Evolutionary conservation across 768 basidiomycete genomes (phyloP).

Genomic region (Naganishia vaughanmartiniae): DNA sequence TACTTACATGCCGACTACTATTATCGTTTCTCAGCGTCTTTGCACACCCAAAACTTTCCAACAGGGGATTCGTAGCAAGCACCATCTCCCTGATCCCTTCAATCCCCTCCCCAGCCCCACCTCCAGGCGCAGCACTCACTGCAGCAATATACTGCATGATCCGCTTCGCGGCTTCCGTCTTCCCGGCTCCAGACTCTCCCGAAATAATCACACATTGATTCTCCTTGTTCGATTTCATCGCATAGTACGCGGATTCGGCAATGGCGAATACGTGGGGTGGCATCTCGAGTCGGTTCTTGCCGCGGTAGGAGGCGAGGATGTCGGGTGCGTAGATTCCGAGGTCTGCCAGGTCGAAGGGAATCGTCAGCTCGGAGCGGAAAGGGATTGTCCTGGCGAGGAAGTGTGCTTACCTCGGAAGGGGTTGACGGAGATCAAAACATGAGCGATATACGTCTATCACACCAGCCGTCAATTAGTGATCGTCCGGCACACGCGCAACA

Average conservation of each 20-base stretch:
- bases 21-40: constrained; percentile 99
- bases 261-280: constrained; percentile 97
- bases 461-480: too few relatives aligned
- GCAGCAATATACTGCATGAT: constrained; percentile 99
- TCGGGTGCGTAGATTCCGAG: constrained; percentile 97
- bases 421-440: constrained; percentile 97
- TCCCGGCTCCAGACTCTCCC: constrained; percentile 97
- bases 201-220: constrained; percentile 99
- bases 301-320: constrained; percentile 75
- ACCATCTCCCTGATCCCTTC: constrained; percentile 99
- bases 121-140: constrained; percentile 64
- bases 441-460: constrained; percentile 89
- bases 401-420: constrained; percentile 69
- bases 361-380: constrained; percentile 29
- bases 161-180: constrained; percentile 97
- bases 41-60: constrained; percentile 98
- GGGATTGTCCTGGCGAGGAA: constrained; percentile 53
- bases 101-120: constrained; percentile 68
- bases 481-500: too few relatives aligned
- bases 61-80: constrained; percentile 89
- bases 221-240: constrained; percentile 98
- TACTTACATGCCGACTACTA: constrained; percentile 88
- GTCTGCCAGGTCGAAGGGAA: constrained; percentile 57
- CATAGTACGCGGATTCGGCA: constrained; percentile 95
- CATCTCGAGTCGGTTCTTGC: constrained; percentile 96